Base-by-base conservation (phyloP, 2,329 filamentous ascomycete species). In the Fusarium compactum region DNA sequence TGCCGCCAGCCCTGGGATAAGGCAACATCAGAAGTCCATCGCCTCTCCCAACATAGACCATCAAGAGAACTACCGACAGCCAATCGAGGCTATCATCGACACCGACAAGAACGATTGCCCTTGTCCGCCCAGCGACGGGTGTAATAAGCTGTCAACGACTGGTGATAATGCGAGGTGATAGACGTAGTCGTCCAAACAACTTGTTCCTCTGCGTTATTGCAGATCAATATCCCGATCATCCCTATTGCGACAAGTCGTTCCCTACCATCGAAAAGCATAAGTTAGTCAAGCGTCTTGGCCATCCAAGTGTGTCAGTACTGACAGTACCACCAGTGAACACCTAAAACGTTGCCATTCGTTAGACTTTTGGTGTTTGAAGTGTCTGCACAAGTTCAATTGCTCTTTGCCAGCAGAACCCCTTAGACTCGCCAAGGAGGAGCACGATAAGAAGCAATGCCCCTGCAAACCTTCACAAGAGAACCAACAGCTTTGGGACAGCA, bases 361-460 rank as follows among this genome's bases (percentile, higher is more conserved):
- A 1, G 10, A 40, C 1, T 52, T 32, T 11, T 65, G 54, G 61
- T 65, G 62, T 5, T 22, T n/a, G 6, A 22, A 34, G 16, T 65
- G 63, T 6, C 5, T 61, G 15, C n/a, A 61, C 10, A 66, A 66
- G 54, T 66, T 66, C 47, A 66, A 48, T 16, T 40, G 47, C 30
- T 22, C 62, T 12, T n/a, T 47, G 1, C 8, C 29, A 1, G 8
- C 6, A 0, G 3, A n/a, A 0, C 4, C 8, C 0, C 20, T 66
- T 1, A 14, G 11, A 0, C 25, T 46, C 0, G 20, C 15, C 10
- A 16, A 2, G 1, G 1, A 5, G 2, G 40, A 44, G 1, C 63
- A 66, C 4, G 18, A 50, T 1, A 9, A 22, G 1, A 20, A 12
- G 0, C 4, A 41, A 0, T 66, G 63, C 2, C 3, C 18, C 0